Conservation (phyloP, 116 monocot species). For the Posidonia oceanica region DNA sequence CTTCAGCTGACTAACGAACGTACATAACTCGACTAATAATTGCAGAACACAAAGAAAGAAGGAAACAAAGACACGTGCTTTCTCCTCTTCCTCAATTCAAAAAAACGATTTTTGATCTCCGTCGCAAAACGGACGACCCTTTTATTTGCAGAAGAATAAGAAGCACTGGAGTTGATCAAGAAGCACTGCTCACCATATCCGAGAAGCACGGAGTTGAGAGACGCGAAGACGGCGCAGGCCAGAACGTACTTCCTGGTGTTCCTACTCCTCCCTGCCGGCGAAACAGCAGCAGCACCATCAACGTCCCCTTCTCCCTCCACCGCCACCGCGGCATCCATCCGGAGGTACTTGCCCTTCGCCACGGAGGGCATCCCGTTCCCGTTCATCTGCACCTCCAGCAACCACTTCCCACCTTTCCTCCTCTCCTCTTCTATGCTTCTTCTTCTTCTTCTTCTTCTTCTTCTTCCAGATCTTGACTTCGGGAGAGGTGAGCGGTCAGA, state of each 20-base stretch:
- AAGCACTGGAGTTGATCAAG: not conserved
- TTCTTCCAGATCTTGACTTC: not conserved
- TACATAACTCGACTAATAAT: too few relatives aligned
- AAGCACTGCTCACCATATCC: slow-evolving; percentile 52
- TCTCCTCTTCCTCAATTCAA: too few relatives aligned
- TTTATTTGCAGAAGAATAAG: not conserved
- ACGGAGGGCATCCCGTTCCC: slow-evolving; percentile 9
- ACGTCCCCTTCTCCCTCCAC: slow-evolving; percentile 9
- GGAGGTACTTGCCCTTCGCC: slow-evolving; percentile 42
- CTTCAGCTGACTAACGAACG: too few relatives aligned
- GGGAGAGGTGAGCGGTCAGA: not conserved
- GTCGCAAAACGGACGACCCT: too few relatives aligned
- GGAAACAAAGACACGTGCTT: too few relatives aligned
- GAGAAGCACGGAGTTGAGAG: slow-evolving; percentile 79
- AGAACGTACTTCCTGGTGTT: slow-evolving; percentile 46
- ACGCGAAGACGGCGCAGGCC: slow-evolving; percentile 72
- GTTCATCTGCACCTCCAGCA: not conserved
- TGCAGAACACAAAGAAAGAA: too few relatives aligned
- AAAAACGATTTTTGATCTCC: too few relatives aligned
- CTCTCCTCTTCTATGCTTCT: not conserved
- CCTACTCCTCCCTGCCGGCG: not conserved
- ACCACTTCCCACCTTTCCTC: too few relatives aligned
- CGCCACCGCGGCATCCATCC: slow-evolving; percentile 33
- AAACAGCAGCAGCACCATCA: slow-evolving; percentile 1
- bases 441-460: not conserved